Evolutionary conservation across 306 rosid species (phyloP), one percentile per base, ranked within the genome.

Genomic region (Dryas octopetala): DNA sequence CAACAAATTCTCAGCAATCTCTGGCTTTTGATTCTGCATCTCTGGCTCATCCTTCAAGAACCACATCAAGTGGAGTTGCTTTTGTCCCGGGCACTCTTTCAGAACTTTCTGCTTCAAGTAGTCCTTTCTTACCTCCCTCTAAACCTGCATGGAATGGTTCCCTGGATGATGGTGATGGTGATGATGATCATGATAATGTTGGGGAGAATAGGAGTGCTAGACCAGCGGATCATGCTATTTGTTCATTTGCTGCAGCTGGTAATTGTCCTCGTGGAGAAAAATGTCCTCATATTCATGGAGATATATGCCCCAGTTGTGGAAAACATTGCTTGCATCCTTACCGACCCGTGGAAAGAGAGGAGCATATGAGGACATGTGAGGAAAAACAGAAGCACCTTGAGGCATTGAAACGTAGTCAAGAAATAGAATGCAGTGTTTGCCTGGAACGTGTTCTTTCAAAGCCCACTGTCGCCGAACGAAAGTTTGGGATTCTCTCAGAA

Each of bases 221-320:
- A 49, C 92, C 96, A 66, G 85, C 86, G 45, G 97, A 92, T 74
- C 76, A 28, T 82, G 70, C 93, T 66, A 96, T 96, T 52, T 96
- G 99, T 83, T 90, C 99, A 73, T 96, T 89, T 86, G 96, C 98
- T 75, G 98, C 98, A 46, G 99, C 93, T 67, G 99, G 99, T 60
- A 79, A 76, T 73, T 96, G 99, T 75, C 99, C 98, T 7, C 88
- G 91, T 70, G 96, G 96, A 65, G 97, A 83, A 58, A 88, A 88
- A 28, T 96, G 99, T 59, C 97, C 96, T 78, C 95, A 89, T 81
- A 73, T 92, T 61, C 99, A 96, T 45, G 99, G 99, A 67, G 96
- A 96, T 83, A 5, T 89, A 48, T 96, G 99, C 76, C 89, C 96
- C 58, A 85, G 83, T 4, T 96, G 99, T 83, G 97, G 97, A 80